These are phyloP conservation scores for Colletotrichum falcatum DNA, from an alignment of 2,329 filamentous ascomycete genomes.

Conservation along the genomic window DNA sequence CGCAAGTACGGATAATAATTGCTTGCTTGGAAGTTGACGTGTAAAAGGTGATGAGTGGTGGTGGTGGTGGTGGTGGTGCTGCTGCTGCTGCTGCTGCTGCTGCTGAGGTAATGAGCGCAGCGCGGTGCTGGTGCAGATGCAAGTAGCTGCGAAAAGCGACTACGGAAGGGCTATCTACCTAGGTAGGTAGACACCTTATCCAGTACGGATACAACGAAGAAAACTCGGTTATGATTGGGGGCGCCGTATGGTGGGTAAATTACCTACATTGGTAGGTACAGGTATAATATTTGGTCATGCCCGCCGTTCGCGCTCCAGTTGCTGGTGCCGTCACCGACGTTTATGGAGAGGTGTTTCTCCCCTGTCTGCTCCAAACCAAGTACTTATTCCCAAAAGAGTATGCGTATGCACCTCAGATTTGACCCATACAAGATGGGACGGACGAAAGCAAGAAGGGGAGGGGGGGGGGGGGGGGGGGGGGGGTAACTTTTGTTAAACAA, in stretches of 20 bases:
- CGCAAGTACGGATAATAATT: no score
- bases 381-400: constrained; percentile 1
- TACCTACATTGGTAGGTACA: background rate
- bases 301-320: constrained; percentile 28
- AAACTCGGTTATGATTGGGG: background rate
- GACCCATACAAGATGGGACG: background rate
- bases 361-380: no score
- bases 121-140: background rate
- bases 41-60: no score
- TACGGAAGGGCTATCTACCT: background rate
- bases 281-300: no score
- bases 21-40: constrained; percentile 9
- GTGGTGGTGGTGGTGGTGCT: background rate
- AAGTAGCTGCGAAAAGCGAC: constrained; percentile 8
- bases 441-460: background rate
- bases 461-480: no score
- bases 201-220: background rate
- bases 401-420: constrained; percentile 11
- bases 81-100: background rate
- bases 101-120: background rate
- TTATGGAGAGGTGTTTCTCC: background rate
- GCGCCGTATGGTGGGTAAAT: background rate
- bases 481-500: no score
- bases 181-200: background rate
- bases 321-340: constrained; percentile 6